Evolutionary conservation across 441 rosid species (phyloP).

Genomic region (Kokia cookei): DNA sequence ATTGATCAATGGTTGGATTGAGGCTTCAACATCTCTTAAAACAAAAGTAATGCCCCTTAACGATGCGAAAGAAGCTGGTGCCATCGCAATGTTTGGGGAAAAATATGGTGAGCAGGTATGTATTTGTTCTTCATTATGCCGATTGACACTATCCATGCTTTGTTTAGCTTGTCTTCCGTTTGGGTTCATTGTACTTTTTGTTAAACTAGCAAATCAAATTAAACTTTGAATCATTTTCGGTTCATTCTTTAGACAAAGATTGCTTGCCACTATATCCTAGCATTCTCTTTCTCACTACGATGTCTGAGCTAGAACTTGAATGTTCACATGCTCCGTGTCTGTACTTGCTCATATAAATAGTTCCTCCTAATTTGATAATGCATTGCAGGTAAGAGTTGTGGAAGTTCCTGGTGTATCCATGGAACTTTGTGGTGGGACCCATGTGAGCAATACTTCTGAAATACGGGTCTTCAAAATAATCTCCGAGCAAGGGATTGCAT

Average conservation of each 20-base stretch:
- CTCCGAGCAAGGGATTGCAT: slow-evolving; percentile 93
- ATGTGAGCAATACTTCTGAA: slow-evolving; percentile 80
- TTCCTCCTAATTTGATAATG: slow-evolving; percentile 1
- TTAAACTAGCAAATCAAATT: neutral
- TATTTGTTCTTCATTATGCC: slow-evolving; percentile 3
- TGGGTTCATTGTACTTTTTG: neutral
- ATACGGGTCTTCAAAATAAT: slow-evolving; percentile 87
- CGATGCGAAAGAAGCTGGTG: slow-evolving; percentile 85
- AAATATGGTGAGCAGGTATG: slow-evolving; percentile 85
- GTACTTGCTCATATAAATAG: neutral
- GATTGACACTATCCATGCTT: neutral
- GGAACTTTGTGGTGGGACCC: slow-evolving; percentile 99
- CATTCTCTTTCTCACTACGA: neutral
- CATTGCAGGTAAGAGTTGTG: slow-evolving; percentile 78
- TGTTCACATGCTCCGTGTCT: neutral
- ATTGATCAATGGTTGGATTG: slow-evolving; percentile 82
- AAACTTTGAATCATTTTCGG: neutral
- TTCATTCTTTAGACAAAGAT: neutral
- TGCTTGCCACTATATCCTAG: neutral
- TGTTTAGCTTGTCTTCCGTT: neutral
- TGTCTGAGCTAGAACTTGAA: neutral
- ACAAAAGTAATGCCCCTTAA: slow-evolving; percentile 75
- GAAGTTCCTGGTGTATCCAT: slow-evolving; percentile 96
- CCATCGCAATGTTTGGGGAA: slow-evolving; percentile 98
- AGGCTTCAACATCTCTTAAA: slow-evolving; percentile 62